Base-by-base conservation (phyloP, 805 yeast genomes). In the Tetrapisispora phaffii region DNA sequence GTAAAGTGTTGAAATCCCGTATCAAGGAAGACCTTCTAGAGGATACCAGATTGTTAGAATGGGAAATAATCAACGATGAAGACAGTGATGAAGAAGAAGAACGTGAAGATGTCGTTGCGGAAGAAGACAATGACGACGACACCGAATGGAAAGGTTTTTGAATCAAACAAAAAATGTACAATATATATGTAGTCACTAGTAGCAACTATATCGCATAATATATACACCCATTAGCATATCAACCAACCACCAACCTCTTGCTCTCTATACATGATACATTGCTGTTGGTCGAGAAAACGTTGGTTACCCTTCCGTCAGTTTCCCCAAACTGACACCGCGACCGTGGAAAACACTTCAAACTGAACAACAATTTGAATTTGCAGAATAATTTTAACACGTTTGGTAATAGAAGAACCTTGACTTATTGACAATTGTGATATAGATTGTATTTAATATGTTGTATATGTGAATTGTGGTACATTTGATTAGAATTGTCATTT, bases 1-100 rank as follows among this genome's bases (percentile, higher is more conserved):
- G 76, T 58, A 85, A 82, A 66, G 77, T 83, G 2, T 65, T 88
- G 48, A 76, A 85, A 61, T 67, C 70, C 41, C 81, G 78, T 54
- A 79, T 82, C 47, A 71, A 69, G 51, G 79, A 76, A 32, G 93
- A 85, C 31, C 72, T 90, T 0, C 66, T 85, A 34, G 66, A 68
- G 1, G 95, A 89, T 57, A 62, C 67, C 24, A 73, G 93, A 57
- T 68, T 87, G 39, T 59, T 60, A 21, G 70, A 70, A 29, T 85
- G 95, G 93, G 83, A 80, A 8, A 65, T 77, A 7, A 60, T 64
- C 6, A 13, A 21, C 6, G 19, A 20, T 17, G 26, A 13, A 2
- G 26, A 17, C 5, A 33, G 33, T 13, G 33, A 23, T 24, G 49
- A 48, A 38, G 58, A 55, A 4, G 65, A 59, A 2, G 60, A 50